A percentile compares a stretch with the other conserved stretches of the same genome.
Evolutionary conservation across 495 filamentous ascomycete genomes (phyloP).

Genomic region (Aspergillus incahuasiensis): DNA sequence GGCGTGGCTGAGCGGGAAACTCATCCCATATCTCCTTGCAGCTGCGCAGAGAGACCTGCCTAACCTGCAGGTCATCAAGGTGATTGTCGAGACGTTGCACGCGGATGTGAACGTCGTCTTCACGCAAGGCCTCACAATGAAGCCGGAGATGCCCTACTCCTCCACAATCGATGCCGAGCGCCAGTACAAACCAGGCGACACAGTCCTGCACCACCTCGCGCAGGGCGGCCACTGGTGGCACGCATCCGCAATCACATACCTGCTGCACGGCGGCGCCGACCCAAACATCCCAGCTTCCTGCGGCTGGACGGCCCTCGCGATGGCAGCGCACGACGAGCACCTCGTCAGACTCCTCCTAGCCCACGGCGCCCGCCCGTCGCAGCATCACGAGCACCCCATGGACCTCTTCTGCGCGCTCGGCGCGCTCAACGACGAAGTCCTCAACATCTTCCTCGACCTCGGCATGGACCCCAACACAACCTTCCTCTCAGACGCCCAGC

Average conservation of each 20-base stretch:
- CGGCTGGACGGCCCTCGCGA: slow-evolving; percentile 16
- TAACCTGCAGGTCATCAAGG: slow-evolving; percentile 37
- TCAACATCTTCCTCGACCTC: slow-evolving; percentile 11
- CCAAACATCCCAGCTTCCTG: slow-evolving; percentile 27
- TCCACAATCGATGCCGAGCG: slow-evolving; percentile 5
- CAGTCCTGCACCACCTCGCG: slow-evolving; percentile 35
- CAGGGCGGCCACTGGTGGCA: slow-evolving; percentile 42
- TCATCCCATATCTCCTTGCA: slow-evolving; percentile 26
- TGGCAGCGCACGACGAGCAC: slow-evolving; percentile 13
- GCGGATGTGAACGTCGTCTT: slow-evolving; percentile 31
- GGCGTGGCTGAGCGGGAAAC: background rate
- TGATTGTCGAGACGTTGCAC: slow-evolving; percentile 36
- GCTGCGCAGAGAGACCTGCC: slow-evolving; percentile 29
- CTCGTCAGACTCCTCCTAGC: slow-evolving; percentile 17
- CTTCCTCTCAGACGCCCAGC: slow-evolving; percentile 8
- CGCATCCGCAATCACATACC: slow-evolving; percentile 37
- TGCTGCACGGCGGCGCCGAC: slow-evolving; percentile 38
- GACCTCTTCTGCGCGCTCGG: slow-evolving; percentile 16
- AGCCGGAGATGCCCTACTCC: slow-evolving; percentile 13
- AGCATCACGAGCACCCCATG: slow-evolving; percentile 20
- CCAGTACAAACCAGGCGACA: slow-evolving; percentile 18
- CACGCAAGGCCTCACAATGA: slow-evolving; percentile 2
- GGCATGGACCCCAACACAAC: slow-evolving; percentile 18
- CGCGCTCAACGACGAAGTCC: slow-evolving; percentile 7
- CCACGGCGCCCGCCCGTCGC: slow-evolving; percentile 16